Evolutionary conservation across 75 land plant genomes (phyloP), one percentile per base, ranked within the genome.

Genomic region (Pinus albicaulis): DNA sequence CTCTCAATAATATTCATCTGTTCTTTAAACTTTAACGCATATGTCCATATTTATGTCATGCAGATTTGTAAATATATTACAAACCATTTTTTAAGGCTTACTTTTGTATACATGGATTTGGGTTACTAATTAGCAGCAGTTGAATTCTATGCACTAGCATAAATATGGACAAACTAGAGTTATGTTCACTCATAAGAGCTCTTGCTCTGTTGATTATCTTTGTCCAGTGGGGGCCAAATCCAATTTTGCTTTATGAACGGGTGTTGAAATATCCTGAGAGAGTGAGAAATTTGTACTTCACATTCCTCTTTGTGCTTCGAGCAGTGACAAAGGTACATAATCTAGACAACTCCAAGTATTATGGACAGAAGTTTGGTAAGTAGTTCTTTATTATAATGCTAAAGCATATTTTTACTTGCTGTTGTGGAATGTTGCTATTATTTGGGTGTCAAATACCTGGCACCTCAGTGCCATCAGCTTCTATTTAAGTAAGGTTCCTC

Each of bases 201-300:
- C 64, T 61, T 61, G 28, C 0, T 61, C 11, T 48, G 12, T 10
- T 48, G 53, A 48, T 48, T 48, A 10, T 48, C 53, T 77, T 57
- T 10, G 77, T 62, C 68, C 90, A 92, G 89, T 96, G 99, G 99
- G 94, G 99, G 15, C 86, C 78, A 71, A 96, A 93, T 80, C 84
- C 83, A 22, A 34, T 79, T 13, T 71, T 96, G 72, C 20, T 96
- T 76, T 76, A 93, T 84, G 96, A 96, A 55, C 91, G 99, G 24
- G 94, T 93, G 26, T 41, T 93, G 73, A 83, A 76, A 72, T 72
- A 96, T 74, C 97, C 92, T 14, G 97, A 96, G 58, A 92, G 96
- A 55, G 94, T 96, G 14, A 78, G 76, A 65, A 96, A 96, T 78
- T 87, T 96, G 64, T 93, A 96, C 76, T 96, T 96, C 83, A 91